These are phyloP conservation scores for Ceratocystis colombiana DNA, from an alignment of 2,329 filamentous ascomycete genomes.

Conservation along the genomic window DNA sequence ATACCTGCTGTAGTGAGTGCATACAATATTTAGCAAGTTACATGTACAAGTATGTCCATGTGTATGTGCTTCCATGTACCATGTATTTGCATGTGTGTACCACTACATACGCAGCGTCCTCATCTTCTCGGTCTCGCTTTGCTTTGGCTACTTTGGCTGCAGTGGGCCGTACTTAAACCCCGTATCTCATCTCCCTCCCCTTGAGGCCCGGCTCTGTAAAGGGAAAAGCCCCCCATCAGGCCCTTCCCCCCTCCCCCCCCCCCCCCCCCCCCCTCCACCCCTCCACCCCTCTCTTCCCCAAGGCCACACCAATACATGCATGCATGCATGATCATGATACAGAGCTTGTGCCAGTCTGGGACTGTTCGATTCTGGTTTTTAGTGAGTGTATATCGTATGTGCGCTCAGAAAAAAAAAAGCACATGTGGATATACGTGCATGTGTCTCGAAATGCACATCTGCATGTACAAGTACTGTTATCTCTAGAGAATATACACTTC, in stretches of 20 bases:
- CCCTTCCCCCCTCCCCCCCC: not conserved
- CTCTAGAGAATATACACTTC: not conserved
- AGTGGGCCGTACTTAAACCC: not conserved
- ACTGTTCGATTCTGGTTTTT: too few species aligned
- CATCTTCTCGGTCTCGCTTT: too few species aligned
- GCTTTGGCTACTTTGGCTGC: not conserved
- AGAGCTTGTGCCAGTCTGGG: not conserved
- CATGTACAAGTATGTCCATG: not conserved
- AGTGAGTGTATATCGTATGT: not conserved
- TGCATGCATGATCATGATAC: constrained; percentile 10
- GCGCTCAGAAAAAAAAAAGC: too few species aligned
- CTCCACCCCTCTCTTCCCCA: not conserved
- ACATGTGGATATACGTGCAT: not conserved
- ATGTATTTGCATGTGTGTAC: too few species aligned
- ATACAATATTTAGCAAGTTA: not conserved
- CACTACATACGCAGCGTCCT: too few species aligned
- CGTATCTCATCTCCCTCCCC: not conserved
- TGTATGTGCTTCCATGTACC: not conserved
- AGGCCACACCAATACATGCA: not conserved
- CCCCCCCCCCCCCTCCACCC: too few species aligned
- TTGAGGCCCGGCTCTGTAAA: not conserved
- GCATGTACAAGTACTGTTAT: not conserved
- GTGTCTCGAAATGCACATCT: not conserved
- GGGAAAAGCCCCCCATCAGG: not conserved
- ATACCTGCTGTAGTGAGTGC: constrained; percentile 1